Percentiles rank a stretch among this genome's conserved stretches.
Evolutionary conservation across 2,329 filamentous ascomycete species (phyloP).

Genomic region (Fusarium secorum): DNA sequence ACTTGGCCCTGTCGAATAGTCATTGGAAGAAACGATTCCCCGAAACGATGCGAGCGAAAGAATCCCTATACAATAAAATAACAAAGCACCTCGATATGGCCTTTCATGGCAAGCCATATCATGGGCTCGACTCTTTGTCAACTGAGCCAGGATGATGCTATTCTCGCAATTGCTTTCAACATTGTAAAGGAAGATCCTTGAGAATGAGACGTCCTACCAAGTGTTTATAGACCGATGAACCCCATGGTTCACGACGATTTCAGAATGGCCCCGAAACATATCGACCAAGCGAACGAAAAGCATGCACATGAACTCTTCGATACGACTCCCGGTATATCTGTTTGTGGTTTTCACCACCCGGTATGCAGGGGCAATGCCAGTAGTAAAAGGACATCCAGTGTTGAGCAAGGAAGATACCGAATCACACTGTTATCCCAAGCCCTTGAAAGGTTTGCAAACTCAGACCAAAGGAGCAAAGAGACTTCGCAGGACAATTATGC

Average conservation of each 20-base stretch:
- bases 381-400: neutral
- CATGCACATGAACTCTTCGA: slow-evolving; percentile 1
- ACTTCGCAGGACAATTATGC: neutral
- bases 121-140: slow-evolving; percentile 19
- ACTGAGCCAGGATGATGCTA: slow-evolving; percentile 4
- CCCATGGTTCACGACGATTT: neutral
- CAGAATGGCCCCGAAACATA: slow-evolving; percentile 2
- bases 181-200: neutral
- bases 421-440: neutral
- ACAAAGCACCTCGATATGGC: slow-evolving; percentile 1
- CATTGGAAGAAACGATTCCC: neutral
- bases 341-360: neutral
- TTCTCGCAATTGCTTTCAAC: slow-evolving; percentile 5
- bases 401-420: slow-evolving; percentile 7
- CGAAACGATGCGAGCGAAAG: neutral
- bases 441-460: neutral
- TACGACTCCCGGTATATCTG: slow-evolving; percentile 2
- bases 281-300: slow-evolving; percentile 10
- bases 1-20: neutral
- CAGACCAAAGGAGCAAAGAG: neutral
- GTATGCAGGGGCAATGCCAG: slow-evolving; percentile 16
- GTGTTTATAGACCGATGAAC: slow-evolving; percentile 1
- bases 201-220: neutral
- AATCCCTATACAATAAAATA: neutral
- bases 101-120: neutral